phyloP scores from a whole-genome alignment of 1,284 basidiomycete species.

The Sporisorium scitamineum region DNA sequence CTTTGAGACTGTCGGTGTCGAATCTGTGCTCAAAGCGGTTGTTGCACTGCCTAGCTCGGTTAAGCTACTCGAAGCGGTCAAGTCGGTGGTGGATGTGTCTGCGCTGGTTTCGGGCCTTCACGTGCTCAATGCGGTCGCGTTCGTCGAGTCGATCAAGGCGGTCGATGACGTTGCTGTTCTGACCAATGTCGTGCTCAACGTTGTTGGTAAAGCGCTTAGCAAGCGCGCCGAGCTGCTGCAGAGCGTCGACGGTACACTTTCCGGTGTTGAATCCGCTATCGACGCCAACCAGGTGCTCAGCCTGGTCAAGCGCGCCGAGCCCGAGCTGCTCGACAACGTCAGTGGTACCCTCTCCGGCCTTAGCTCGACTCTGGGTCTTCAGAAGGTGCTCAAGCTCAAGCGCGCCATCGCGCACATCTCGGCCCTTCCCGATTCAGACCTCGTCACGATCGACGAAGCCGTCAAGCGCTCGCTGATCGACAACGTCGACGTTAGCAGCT shows the following conservation, averaged over 20 bases:
- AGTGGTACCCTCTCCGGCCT: conserved; percentile 7
- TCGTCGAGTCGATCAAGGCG: conserved; percentile 26
- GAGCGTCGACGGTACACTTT: conserved; percentile 8
- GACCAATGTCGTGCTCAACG: neutral
- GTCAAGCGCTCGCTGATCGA: conserved; percentile 8
- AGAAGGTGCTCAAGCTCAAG: conserved; percentile 3
- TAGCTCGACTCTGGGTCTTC: conserved; percentile 1
- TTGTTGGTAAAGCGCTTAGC: neutral
- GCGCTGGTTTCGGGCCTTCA: conserved; percentile 26
- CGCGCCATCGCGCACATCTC: conserved; percentile 25
- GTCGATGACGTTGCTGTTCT: conserved; percentile 12
- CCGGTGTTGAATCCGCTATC: neutral
- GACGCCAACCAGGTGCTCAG: neutral
- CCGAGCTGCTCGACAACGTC: conserved; percentile 15
- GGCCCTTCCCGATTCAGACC: conserved; percentile 19
- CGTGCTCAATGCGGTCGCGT: conserved; percentile 6
- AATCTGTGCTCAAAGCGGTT: conserved; percentile 14
- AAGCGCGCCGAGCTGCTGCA: conserved; percentile 22
- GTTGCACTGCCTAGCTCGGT: conserved; percentile 17
- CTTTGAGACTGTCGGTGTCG: conserved; percentile 9
- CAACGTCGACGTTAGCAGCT: neutral
- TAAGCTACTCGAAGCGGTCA: conserved; percentile 22
- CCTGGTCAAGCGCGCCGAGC: conserved; percentile 23
- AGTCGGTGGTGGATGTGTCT: conserved; percentile 23
- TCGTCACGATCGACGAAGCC: conserved; percentile 8